Conservation (phyloP, 192 early-diverging fungal genomes). For the Coemansia sp. region DNA sequence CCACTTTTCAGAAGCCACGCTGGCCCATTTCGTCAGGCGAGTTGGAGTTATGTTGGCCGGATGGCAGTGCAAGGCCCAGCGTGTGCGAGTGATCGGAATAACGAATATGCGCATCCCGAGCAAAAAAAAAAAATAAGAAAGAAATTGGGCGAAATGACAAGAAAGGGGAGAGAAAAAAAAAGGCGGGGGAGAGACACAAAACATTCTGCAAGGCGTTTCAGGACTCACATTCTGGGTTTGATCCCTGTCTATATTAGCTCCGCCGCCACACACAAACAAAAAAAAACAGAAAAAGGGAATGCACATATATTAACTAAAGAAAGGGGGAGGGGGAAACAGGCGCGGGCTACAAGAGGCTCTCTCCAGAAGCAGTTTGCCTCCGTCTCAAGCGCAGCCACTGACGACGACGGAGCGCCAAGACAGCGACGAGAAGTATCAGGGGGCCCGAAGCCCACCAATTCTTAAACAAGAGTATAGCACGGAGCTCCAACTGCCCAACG, state of each 20-base stretch:
- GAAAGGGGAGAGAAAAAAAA: neutral
- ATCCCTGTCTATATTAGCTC: neutral
- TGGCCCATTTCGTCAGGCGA: constrained; percentile 43
- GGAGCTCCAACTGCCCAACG: constrained; percentile 47
- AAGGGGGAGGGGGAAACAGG: no score
- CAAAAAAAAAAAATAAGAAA: neutral
- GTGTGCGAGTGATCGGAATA: constrained; percentile 40
- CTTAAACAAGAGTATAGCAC: constrained; percentile 29
- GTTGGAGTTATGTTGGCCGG: constrained; percentile 40
- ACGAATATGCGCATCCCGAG: constrained; percentile 45
- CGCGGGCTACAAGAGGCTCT: neutral
- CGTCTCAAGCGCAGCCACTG: constrained; percentile 16
- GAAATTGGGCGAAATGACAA: neutral
- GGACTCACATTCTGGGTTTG: neutral
- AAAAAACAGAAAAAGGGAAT: no score
- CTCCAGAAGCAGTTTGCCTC: neutral
- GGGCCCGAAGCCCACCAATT: constrained; percentile 37
- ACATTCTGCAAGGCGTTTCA: no score
- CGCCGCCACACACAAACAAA: neutral
- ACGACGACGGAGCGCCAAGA: constrained; percentile 18
- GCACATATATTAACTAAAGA: no score
- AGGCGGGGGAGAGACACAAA: neutral
- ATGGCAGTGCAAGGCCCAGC: constrained; percentile 51
- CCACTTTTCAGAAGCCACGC: constrained; percentile 43
- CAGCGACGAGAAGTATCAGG: constrained; percentile 10